phyloP scores from a whole-genome alignment of 2,329 filamentous ascomycete genomes.

The Colletotrichum coccodes region DNA sequence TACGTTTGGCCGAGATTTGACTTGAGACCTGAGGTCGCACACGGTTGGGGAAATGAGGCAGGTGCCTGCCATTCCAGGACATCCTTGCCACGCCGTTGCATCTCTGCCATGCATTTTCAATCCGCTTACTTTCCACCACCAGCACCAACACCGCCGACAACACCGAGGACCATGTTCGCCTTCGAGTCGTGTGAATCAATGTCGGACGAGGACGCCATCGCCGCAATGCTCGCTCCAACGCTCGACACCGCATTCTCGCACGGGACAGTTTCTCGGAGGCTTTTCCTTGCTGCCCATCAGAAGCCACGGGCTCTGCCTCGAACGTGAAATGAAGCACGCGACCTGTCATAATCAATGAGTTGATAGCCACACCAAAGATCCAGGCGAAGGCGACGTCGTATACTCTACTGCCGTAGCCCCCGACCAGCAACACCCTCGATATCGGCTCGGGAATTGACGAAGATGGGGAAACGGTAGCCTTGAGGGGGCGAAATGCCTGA shows the following conservation, averaged over 20 bases:
- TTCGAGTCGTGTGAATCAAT: not conserved
- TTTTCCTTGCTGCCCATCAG: not conserved
- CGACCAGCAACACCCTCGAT: not conserved
- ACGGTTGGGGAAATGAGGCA: not conserved
- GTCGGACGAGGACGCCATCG: not conserved
- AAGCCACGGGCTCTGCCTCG: not conserved
- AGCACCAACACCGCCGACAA: not conserved
- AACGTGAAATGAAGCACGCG: not conserved
- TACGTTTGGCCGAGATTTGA: not conserved
- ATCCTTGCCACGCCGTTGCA: slow-evolving; percentile 16
- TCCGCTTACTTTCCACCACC: not conserved
- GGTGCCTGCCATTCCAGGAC: not conserved
- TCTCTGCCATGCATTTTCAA: not conserved
- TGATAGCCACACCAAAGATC: not conserved
- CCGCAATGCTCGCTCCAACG: not conserved
- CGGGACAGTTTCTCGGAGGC: not conserved
- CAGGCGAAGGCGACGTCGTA: not conserved
- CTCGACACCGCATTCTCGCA: not conserved
- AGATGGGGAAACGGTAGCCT: not conserved
- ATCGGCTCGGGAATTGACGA: not conserved
- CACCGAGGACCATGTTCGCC: not conserved
- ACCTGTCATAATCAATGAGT: slow-evolving; percentile 16
- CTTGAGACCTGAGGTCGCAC: not conserved
- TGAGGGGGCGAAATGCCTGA: not conserved
- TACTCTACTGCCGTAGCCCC: not conserved